Evolutionary conservation across 345 rosid genomes (phyloP), one percentile per base, ranked within the genome.

Genomic region (Corymbia maculata): DNA sequence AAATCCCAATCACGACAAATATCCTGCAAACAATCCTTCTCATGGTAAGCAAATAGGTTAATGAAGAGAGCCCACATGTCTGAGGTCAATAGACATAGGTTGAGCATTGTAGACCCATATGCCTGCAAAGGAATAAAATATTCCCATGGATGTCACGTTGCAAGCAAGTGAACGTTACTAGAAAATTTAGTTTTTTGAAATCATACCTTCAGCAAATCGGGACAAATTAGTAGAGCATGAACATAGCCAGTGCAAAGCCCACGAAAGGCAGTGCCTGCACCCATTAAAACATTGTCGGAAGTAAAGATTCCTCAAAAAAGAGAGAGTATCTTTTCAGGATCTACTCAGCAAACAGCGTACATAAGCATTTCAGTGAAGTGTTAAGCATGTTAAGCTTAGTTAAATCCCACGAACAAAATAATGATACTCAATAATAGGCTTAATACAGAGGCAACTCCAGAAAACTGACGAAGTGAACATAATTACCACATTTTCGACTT

Each of bases 11-110:
- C 30, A 32, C 12, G 22, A 32, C 70, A 42, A 64, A 28, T 3
- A 52, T 85, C 55, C 3, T 5, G 5, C 24, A 13, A 80, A 64
- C 89, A 79, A 55, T 96, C 98, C 97, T 96, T 96, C 89, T 97
- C 97, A 61, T 94, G 96, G 93, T 98, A 98, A 75, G 95, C 96
- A 82, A 95, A 97, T 53, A 93, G 93, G 66, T 97, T 95, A 89
- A 98, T 98, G 80, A 97, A 7, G 85, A 97, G 97, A 5, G 98
- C 94, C 99, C 97, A 98, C 98, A n/a, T n/a, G 87, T 95, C 98
- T 51, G 98, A 93, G 68, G 99, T 96, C 44, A 97, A 93, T 90
- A 98, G 88, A 21, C 99, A 98, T 89, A 98, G 93, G 90, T 92
- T 98, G 85, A 98, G 94, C 99, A 98, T 96, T 26, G 98, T 92